Percentiles rank a stretch among this genome's conserved stretches.
These are phyloP conservation scores for Camillea tinctor DNA, from an alignment of 2,329 filamentous ascomycete species.

Conservation along the genomic window DNA sequence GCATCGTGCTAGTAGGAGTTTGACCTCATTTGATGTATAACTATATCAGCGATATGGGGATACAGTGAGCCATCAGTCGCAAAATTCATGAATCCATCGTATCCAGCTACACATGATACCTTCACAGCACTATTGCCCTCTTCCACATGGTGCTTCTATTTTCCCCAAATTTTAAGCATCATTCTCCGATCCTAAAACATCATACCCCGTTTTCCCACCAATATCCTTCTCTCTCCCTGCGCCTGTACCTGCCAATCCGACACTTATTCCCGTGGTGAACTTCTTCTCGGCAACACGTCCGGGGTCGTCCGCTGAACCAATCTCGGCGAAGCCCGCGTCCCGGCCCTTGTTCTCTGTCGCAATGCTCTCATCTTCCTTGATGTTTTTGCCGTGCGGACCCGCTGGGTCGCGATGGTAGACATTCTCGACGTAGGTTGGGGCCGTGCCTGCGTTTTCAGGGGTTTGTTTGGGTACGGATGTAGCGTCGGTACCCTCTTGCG, in stretches of 20 bases:
- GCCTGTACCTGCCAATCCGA: conserved; percentile 49
- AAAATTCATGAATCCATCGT: too few species aligned
- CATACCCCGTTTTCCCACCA: conserved; percentile 24
- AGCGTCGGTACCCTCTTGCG: neutral
- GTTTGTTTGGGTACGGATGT: conserved; percentile 52
- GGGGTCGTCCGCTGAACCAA: conserved; percentile 49
- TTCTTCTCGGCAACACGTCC: conserved; percentile 44
- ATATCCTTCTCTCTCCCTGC: conserved; percentile 43
- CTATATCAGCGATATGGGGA: too few species aligned
- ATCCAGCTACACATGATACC: too few species aligned
- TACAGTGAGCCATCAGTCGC: too few species aligned
- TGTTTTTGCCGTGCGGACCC: conserved; percentile 45
- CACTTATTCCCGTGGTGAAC: conserved; percentile 24
- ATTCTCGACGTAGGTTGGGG: conserved; percentile 39
- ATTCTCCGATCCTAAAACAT: conserved; percentile 18
- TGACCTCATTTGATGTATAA: too few species aligned
- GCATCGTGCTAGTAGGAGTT: too few species aligned
- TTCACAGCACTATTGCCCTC: too few species aligned
- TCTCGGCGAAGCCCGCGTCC: conserved; percentile 41
- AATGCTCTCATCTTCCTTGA: conserved; percentile 38
- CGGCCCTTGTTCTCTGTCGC: conserved; percentile 37
- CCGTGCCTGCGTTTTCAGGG: conserved; percentile 23
- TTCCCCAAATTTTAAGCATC: conserved; percentile 14
- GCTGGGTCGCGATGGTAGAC: conserved; percentile 31
- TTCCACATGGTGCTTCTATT: neutral